Evolutionary conservation across 2,329 filamentous ascomycete species (phyloP), one percentile per base, ranked within the genome.

Genomic region (Dendrostoma leiphaemia): DNA sequence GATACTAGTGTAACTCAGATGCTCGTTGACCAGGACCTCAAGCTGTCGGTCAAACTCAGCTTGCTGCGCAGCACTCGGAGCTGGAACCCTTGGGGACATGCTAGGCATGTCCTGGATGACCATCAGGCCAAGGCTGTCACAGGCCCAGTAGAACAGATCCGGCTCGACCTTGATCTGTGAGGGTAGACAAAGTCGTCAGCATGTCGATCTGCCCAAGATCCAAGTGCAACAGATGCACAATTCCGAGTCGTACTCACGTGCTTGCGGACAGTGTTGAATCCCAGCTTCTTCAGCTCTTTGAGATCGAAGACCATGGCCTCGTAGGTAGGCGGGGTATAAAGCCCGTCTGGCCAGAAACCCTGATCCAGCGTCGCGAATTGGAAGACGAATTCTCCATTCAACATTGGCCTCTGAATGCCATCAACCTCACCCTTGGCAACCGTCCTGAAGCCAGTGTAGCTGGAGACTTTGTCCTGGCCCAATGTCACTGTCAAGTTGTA

Each of bases 51-150:
- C 72, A 56, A 89, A 90, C 61, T 90, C 86, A 6, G 71, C 69
- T 63, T 89, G 85, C 57, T 87, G 77, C 1, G 66, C 71, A 2
- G 69, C 67, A 35, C 72, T 67, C 37, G 79, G 74, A 23, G 62
- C 66, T 2, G 54, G 49, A 24, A 54, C 50, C 49, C 63, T 63
- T 12, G 61, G 64, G 38, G 74, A 65, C 52, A 88, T 68, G 2
- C 84, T 79, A 0, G 86, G 86, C 86, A 90, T 90, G 58, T 90
- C 87, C 64, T 89, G 86, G 44, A 89, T 83, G 6, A 90, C 76
- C 24, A 89, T 66, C 15, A 89, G 66, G 1, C 86, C 86, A 2
- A 89, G 67, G 56, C 83, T 74, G 47, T 90, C 86, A 54, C 83
- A 86, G 4, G 86, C 84, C 17, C 79, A 77, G 64, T 89, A 89